These are phyloP conservation scores for Candida vartiovaarae DNA, from an alignment of 805 yeast species.

Conservation along the genomic window DNA sequence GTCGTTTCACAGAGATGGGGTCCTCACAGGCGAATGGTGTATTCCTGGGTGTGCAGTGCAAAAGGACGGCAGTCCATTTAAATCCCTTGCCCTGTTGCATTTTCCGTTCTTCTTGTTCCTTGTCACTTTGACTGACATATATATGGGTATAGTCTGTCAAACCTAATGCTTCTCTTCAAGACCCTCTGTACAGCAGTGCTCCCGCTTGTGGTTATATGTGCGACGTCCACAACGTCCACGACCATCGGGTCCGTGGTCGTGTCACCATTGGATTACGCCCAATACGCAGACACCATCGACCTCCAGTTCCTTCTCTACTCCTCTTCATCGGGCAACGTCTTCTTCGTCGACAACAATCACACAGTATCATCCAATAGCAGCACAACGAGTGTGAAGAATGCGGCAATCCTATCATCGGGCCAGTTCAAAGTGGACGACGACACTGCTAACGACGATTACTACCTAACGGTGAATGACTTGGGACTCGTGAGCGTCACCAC, in stretches of 20 bases:
- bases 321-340: conserved; percentile 10
- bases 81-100: too few species aligned
- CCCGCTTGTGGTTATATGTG: neutral
- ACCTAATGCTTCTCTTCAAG: too few species aligned
- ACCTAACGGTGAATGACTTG: conserved; percentile 7
- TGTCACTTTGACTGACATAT: too few species aligned
- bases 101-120: too few species aligned
- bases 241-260: conserved; percentile 14
- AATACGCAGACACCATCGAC: conserved; percentile 14
- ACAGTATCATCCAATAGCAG: neutral
- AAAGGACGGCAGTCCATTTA: too few species aligned
- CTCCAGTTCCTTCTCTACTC: conserved; percentile 10
- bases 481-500: conserved; percentile 11
- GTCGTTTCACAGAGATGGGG: too few species aligned
- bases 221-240: neutral
- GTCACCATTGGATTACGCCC: conserved; percentile 14
- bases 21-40: too few species aligned
- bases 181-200: neutral
- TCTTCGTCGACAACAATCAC: conserved; percentile 7
- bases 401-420: conserved; percentile 9
- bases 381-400: conserved; percentile 8
- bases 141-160: too few species aligned
- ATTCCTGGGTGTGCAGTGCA: too few species aligned
- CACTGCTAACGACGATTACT: conserved; percentile 1
- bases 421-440: conserved; percentile 5